Evolutionary conservation across 805 yeast genomes (phyloP), one percentile per base, ranked within the genome.

Genomic region (Hanseniaspora taiwanica): DNA sequence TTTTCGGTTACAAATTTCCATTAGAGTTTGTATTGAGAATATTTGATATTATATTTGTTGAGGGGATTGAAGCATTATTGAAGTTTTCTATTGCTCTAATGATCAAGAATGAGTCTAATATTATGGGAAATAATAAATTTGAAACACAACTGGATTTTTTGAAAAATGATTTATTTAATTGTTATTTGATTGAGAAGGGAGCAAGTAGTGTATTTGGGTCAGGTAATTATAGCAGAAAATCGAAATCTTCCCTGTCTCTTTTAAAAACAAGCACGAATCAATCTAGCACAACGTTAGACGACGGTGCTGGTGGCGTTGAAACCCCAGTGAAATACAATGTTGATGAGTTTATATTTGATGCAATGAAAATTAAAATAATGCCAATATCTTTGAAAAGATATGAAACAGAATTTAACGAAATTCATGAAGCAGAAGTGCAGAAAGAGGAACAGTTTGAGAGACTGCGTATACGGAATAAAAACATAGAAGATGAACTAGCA

Each of bases 1-100:
- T 91, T 48, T 91, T 91, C 61, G 94, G 95, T 6, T 91, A 91
- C 65, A 85, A 85, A 56, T 89, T 91, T 58, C 97, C 98, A 13
- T 64, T 87, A 38, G 82, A 77, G 42, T 79, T 89, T 55, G 96
- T 91, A 19, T 63, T 85, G 47, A 69, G 96, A 45, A 83, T 91
- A 32, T 84, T 74, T 58, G 98, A 91, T 62, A 72, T 84, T 44
- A 76, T 91, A 6, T 76, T 91, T 39, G 79, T 93, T 6, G 96
- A 91, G 63, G 98, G 98, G 31, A 65, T 80, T 35, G 97, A 87
- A 61, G 76, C 94, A 2, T 66, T 89, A 36, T 65, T 91, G 49
- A 78, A 85, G 53, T 81, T 91, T 60, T 87, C 94, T 0, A 68
- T 86, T 9, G 85, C 84, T 36, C 65, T 91, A 46, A 76, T 91